Base-by-base conservation (phyloP, 345 rosid species). In the Geranium brycei region DNA sequence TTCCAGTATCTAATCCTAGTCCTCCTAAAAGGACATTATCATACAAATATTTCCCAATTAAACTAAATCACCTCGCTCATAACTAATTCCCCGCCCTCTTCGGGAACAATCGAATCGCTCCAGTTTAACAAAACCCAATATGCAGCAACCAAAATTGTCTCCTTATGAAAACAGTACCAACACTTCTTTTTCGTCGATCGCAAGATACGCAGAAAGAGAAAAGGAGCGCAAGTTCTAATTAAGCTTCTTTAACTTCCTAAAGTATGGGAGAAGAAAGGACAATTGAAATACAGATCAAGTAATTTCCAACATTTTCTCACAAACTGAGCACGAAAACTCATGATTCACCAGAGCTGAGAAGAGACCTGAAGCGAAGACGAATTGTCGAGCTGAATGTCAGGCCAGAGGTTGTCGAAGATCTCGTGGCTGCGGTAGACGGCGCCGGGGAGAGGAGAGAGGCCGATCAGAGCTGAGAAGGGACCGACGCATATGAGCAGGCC, bases 401-500 rank as follows among this genome's bases (percentile, higher is more conserved):
- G 77, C 91, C 89, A 83, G 31, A 92, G 84, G 73, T 80, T 79
- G 58, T 63, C 66, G 70, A 89, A 87, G 78, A 86, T 74, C 75
- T 81, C 76, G 62, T 83, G 87, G 80, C 95, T 92, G 59, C 92
- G 83, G 58, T 92, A 92, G 51, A 85, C 89, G 31, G 91, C 83
- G 28, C 91, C 93, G 62, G 96, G 93, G 69, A 70, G 58, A 57
- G 76, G 56, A 59, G 78, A 57, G 66, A 69, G 80, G 55, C 82
- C 82, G 57, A 83, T 67, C 11, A 86, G 77, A n/a, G 81, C 80
- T 5, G 96, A 83, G 75, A 89, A 79, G 32, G 95, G 96, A 41
- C 95, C 91, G 62, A 89, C 86, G 60, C 96, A 92, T 86, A 87
- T 76, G 71, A 89, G 70, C 74, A 92, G 71, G 7, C 87, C 95